phyloP scores from a whole-genome alignment of 2,329 filamentous ascomycete species.

The Cucurbitaria berberidis region DNA sequence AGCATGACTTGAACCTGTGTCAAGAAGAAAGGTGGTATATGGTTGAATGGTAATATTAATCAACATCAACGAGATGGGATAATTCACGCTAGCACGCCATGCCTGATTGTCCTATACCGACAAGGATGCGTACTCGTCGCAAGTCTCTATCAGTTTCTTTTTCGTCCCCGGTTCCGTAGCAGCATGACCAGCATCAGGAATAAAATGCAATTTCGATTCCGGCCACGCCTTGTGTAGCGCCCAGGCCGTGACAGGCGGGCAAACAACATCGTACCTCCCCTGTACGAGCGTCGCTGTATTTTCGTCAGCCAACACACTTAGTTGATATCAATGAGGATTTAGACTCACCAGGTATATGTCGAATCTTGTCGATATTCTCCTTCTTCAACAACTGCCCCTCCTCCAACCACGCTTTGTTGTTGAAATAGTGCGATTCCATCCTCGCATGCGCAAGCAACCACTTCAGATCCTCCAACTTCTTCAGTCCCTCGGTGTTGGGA shows the following conservation, averaged over 20 bases:
- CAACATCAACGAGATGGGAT: not conserved
- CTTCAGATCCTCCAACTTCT: constrained; percentile 38
- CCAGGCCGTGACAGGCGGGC: constrained; percentile 53
- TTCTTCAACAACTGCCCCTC: constrained; percentile 50
- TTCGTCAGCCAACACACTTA: not conserved
- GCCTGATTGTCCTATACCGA: not conserved
- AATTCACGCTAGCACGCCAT: not conserved
- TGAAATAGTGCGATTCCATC: constrained; percentile 54
- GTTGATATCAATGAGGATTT: not conserved
- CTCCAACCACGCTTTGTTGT: constrained; percentile 51
- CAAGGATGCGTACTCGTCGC: constrained; percentile 29
- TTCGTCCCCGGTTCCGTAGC: constrained; percentile 36
- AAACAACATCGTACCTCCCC: constrained; percentile 56
- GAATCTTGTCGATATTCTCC: constrained; percentile 45
- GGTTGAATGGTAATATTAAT: not conserved
- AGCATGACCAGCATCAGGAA: constrained; percentile 45
- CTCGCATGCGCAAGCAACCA: constrained; percentile 48
- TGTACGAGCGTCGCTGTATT: constrained; percentile 49
- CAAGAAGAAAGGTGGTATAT: not conserved
- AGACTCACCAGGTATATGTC: constrained; percentile 41
- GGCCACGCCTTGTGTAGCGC: constrained; percentile 51
- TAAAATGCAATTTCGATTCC: constrained; percentile 41
- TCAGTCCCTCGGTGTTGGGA: constrained; percentile 20
- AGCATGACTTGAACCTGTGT: not conserved
- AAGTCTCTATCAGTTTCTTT: constrained; percentile 31